Conservation (phyloP, 2,329 filamentous ascomycete genomes). For the Hypoxylon rubiginosum region DNA sequence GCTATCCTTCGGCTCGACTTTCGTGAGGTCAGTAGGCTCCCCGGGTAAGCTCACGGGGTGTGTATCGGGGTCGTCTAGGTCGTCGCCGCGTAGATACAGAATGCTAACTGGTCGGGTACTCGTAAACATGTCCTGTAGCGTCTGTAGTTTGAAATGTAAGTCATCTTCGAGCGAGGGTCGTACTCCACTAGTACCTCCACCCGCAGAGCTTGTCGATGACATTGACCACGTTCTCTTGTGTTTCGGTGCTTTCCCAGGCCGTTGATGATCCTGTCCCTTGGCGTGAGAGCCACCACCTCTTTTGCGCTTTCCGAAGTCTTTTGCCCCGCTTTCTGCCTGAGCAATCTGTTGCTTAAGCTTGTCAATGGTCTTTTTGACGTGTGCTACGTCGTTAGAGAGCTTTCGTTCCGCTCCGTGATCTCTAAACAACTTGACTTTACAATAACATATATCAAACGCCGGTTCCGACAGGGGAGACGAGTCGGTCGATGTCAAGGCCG, state of each 20-base stretch:
- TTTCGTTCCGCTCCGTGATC: slow-evolving; percentile 97
- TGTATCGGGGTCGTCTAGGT: slow-evolving; percentile 82
- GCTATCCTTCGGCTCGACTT: slow-evolving; percentile 63
- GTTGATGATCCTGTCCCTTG: slow-evolving; percentile 65
- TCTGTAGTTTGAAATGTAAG: slow-evolving; percentile 81
- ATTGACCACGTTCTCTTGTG: slow-evolving; percentile 97
- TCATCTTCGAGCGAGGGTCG: slow-evolving; percentile 77
- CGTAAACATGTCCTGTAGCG: slow-evolving; percentile 88
- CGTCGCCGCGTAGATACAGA: slow-evolving; percentile 81
- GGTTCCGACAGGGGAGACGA: slow-evolving; percentile 62
- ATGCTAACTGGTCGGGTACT: slow-evolving; percentile 84
- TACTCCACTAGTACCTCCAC: slow-evolving; percentile 55
- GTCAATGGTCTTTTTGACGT: slow-evolving; percentile 96
- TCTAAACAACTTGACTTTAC: slow-evolving; percentile 96
- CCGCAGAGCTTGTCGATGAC: slow-evolving; percentile 79
- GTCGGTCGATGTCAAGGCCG: slow-evolving; percentile 69
- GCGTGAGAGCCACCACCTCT: slow-evolving; percentile 60
- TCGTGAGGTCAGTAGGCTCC: slow-evolving; percentile 73
- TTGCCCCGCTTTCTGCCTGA: slow-evolving; percentile 77
- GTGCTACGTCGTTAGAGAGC: slow-evolving; percentile 91
- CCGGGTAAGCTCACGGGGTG: slow-evolving; percentile 81
- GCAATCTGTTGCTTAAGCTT: slow-evolving; percentile 95
- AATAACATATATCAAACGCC: slow-evolving; percentile 84
- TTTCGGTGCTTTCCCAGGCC: slow-evolving; percentile 86
- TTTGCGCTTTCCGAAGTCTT: slow-evolving; percentile 76